Percentiles rank a stretch among this genome's conserved stretches.
These are phyloP conservation scores for Picochlorum sp. DNA, from an alignment of 139 green algal genomes.

Conservation along the genomic window DNA sequence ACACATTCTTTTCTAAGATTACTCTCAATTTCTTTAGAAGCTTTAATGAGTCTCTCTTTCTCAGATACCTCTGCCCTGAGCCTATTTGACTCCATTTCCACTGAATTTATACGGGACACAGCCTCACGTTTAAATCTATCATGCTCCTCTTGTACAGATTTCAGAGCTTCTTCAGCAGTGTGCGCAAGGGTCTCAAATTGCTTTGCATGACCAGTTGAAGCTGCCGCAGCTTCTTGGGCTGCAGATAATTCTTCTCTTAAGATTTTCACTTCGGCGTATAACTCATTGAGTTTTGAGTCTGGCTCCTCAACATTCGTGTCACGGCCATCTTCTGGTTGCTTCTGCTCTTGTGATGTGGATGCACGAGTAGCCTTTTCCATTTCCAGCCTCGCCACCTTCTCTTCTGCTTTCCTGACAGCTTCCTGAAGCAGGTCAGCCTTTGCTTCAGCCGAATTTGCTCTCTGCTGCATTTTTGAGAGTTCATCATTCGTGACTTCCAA, in stretches of 20 bases:
- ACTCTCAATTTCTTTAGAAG: constrained; percentile 9
- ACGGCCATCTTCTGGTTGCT: neutral
- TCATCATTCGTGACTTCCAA: constrained; percentile 16
- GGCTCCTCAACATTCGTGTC: neutral
- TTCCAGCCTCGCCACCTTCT: constrained; percentile 28
- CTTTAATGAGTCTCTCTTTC: constrained; percentile 11
- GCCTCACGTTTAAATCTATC: constrained; percentile 28
- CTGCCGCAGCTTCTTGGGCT: constrained; percentile 40
- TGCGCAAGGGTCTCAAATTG: constrained; percentile 42
- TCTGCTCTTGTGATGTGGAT: neutral
- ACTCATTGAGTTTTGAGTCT: constrained; percentile 11
- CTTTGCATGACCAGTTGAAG: constrained; percentile 31
- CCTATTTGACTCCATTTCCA: constrained; percentile 5
- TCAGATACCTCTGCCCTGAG: constrained; percentile 6
- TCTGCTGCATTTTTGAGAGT: constrained; percentile 19
- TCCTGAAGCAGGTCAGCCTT: constrained; percentile 36
- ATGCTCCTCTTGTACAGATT: constrained; percentile 21
- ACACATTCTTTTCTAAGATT: neutral
- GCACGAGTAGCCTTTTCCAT: constrained; percentile 18
- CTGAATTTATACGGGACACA: constrained; percentile 4
- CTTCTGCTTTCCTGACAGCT: constrained; percentile 36
- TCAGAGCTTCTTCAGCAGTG: constrained; percentile 37
- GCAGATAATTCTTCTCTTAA: constrained; percentile 32
- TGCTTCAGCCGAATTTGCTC: constrained; percentile 22
- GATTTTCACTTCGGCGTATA: constrained; percentile 25